phyloP scores from a whole-genome alignment of 495 filamentous ascomycete species.

The Xylaria grammica region DNA sequence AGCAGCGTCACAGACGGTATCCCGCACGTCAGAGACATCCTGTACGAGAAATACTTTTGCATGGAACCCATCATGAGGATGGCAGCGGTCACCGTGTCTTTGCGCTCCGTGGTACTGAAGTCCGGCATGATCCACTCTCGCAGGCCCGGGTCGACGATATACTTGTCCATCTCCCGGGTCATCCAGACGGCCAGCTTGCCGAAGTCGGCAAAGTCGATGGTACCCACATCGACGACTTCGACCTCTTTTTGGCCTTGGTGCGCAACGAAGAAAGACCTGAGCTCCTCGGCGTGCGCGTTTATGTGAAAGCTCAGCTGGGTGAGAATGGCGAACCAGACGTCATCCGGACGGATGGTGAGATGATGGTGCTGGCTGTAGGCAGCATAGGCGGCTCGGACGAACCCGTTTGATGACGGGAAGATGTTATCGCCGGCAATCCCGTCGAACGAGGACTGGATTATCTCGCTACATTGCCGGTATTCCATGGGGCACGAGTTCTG shows the following conservation, averaged over 20 bases:
- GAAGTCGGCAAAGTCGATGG: conserved; percentile 26
- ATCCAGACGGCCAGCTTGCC: conserved; percentile 1
- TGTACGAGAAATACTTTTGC: conserved; percentile 41
- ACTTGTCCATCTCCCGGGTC: conserved; percentile 29
- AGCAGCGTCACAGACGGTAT: conserved; percentile 47
- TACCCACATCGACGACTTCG: conserved; percentile 37
- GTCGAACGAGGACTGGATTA: too few relatives aligned
- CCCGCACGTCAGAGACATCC: conserved; percentile 37
- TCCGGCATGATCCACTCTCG: conserved; percentile 42
- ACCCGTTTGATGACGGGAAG: too few relatives aligned
- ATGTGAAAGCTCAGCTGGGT: conserved; percentile 61
- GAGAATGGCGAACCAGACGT: conserved; percentile 64
- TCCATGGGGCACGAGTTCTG: too few relatives aligned
- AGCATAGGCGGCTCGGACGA: conserved; percentile 51
- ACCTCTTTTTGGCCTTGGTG: conserved; percentile 49
- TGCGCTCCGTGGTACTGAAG: conserved; percentile 43
- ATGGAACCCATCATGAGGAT: conserved; percentile 49
- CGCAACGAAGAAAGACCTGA: conserved; percentile 49
- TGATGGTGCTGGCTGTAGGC: conserved; percentile 60
- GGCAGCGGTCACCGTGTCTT: conserved; percentile 39
- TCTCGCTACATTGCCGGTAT: too few relatives aligned
- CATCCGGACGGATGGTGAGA: conserved; percentile 60
- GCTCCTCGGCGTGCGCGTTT: conserved; percentile 50
- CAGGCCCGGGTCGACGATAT: conserved; percentile 34
- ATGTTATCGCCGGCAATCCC: too few relatives aligned